phyloP scores from a whole-genome alignment of 2,329 filamentous ascomycete species.

The Hansfordia pulvinata region DNA sequence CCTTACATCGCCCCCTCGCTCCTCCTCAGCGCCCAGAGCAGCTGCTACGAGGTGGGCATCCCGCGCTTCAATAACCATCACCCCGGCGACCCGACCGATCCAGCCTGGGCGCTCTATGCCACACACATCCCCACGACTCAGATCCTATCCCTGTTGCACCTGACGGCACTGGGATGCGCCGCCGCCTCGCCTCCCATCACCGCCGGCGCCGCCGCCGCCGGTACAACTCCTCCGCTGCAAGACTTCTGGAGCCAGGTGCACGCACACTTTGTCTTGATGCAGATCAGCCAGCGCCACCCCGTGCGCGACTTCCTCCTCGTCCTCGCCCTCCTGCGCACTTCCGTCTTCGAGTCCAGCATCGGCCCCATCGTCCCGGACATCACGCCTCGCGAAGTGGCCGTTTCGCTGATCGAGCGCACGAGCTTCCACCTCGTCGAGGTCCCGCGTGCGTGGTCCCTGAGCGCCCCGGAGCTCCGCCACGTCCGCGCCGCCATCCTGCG shows the following conservation, averaged over 20 bases:
- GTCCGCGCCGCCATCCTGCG: conserved; percentile 33
- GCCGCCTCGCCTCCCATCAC: conserved; percentile 17
- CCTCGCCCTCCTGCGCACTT: conserved; percentile 53
- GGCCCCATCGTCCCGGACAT: conserved; percentile 44
- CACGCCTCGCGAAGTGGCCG: conserved; percentile 27
- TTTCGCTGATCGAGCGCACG: conserved; percentile 44
- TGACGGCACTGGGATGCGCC: conserved; percentile 47
- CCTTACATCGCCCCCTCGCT: conserved; percentile 44
- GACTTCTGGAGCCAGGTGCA: conserved; percentile 57
- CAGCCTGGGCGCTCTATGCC: conserved; percentile 27
- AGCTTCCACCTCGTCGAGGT: conserved; percentile 47
- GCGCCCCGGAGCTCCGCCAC: conserved; percentile 23
- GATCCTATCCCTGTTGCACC: conserved; percentile 53
- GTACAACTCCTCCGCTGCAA: no score
- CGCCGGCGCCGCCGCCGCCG: conserved; percentile 9
- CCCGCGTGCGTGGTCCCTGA: conserved; percentile 28
- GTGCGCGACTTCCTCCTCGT: conserved; percentile 48
- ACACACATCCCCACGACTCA: conserved; percentile 46
- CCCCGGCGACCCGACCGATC: conserved; percentile 32
- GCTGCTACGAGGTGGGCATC: conserved; percentile 45
- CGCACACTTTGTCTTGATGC: conserved; percentile 50
- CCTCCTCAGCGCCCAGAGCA: conserved; percentile 39
- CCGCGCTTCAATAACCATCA: conserved; percentile 35
- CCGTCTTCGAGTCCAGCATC: conserved; percentile 47
- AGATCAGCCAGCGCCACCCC: conserved; percentile 54